Evolutionary conservation across 2,329 filamentous ascomycete species (phyloP), one percentile per base, ranked within the genome.

Genomic region (Claviceps maximensis): DNA sequence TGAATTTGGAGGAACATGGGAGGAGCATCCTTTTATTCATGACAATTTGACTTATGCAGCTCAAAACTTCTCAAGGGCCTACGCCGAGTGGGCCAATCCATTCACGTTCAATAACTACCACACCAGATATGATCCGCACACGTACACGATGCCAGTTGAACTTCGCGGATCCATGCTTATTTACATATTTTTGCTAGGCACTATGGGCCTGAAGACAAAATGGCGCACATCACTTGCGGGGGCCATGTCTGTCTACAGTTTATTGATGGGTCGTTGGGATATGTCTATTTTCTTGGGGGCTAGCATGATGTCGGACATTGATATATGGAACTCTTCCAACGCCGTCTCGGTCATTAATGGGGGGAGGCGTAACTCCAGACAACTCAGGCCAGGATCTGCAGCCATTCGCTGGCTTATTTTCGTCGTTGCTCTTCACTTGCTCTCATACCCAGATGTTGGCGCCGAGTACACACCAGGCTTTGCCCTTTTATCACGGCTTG

Each of bases 91-190:
- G 69, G 69, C 66, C 12, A 71, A 71, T 44, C 67, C 67, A 1
- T 71, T 70, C 61, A 69, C 65, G 57, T 70, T 68, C 48, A 63
- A 63, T 6, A 65, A 68, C 31, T 68, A 69, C 44, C 66, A 71
- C 48, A 60, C 67, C 12, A 67, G 69, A 6, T 71, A 71, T 53
- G 69, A 71, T 51, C 69, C 69, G 7, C 69, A 71, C 50, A 69
- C 67, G 0, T 71, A 67, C 47, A 71, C 69, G 4, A 71, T 71
- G 21, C 69, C 69, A 2, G 70, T 71, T 63, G 69, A 71, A 48
- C 60, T 71, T 4, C 66, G 69, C 2, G 69, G 69, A 1, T 71
- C 68, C 1, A 70, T 71, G 63, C 55, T 70, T 31, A 53, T 71
- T 36, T 71, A 71, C 60, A 55, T 70, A 13, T 69, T 70, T 57